Percentiles rank a stretch among this genome's conserved stretches.
Evolutionary conservation across 2,329 filamentous ascomycete species (phyloP).

Genomic region (Diaporthe eres): DNA sequence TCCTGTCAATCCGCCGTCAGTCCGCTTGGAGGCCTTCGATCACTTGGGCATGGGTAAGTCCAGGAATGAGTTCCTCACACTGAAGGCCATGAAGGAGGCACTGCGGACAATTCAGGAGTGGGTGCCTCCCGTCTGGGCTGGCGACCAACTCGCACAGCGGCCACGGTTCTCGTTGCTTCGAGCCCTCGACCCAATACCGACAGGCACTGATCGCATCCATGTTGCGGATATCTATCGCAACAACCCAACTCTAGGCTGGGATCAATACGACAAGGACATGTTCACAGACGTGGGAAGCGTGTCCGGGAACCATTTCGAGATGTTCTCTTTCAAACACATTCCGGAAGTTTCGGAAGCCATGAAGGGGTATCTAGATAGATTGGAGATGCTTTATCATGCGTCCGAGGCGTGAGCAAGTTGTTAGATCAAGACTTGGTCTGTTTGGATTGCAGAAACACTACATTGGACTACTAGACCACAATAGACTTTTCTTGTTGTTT

Average conservation of each 20-base stretch:
- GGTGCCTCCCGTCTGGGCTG: neutral
- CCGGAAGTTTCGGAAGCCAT: neutral
- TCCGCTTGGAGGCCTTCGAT: neutral
- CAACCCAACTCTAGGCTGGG: neutral
- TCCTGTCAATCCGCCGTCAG: neutral
- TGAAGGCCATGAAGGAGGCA: neutral
- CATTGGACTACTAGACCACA: neutral
- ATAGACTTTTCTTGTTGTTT: neutral
- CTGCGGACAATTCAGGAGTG: neutral
- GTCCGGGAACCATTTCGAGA: neutral
- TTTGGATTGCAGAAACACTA: neutral
- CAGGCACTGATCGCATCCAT: neutral
- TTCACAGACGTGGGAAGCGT: neutral
- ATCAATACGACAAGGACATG: neutral
- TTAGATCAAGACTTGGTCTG: neutral
- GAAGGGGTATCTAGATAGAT: neutral
- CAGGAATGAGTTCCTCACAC: neutral
- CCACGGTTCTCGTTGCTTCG: neutral
- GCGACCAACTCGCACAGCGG: neutral
- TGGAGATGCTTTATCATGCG: neutral
- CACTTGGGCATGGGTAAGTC: neutral
- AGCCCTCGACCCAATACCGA: neutral
- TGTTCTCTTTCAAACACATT: neutral
- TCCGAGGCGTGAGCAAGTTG: neutral
- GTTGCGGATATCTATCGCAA: neutral